Evolutionary conservation across 495 filamentous ascomycete species (phyloP), one percentile per base, ranked within the genome.

Genomic region (Penicillium daleae): DNA sequence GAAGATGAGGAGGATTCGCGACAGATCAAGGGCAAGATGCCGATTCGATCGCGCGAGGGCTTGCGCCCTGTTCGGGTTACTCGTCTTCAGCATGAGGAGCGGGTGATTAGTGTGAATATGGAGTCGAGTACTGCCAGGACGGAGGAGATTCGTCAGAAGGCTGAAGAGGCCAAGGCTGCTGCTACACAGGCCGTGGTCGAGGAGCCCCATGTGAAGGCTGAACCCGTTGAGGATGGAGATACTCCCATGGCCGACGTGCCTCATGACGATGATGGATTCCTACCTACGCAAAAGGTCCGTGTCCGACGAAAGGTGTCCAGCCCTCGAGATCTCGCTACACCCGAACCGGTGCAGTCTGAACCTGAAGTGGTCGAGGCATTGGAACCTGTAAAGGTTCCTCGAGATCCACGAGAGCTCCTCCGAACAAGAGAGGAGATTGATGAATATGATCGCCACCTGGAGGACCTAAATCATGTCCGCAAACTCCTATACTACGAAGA

Each of bases 71-170:
- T 84, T 46, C 77, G 83, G 12, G 72, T 84, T 31, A 75, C 80
- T 56, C 76, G 82, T 61, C 74, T 80, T 65, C 79, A 81, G 56
- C 83, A 86, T 70, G 76, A 79, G 53, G 83, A 85, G 46, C 75
- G 82, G 19, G 66, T 73, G 12, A 66, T 81, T 33, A 79, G 76
- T 60, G 79, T 85, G 44, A 81, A 83, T 57, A 83, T 82, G 68
- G 83, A 85, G 55, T 80, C 81, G 4, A 83, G 78, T 66, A 74
- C 78, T 21, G 69, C 69, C n/a, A 76, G 75, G 39, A 74, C 82
- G 3, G 79, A 80, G 7, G 75, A 81, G 56, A 49, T 80, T 6
- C 73, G 76, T 22, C 59, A 73, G 27, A 66, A 79, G 66, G 76
- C 75, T 22, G 71, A 73, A 59, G 73, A 74, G 53, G 49, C 49